These are phyloP conservation scores for Amaranthus cruentus DNA, from an alignment of 148 eudicot species.

Conservation along the genomic window DNA sequence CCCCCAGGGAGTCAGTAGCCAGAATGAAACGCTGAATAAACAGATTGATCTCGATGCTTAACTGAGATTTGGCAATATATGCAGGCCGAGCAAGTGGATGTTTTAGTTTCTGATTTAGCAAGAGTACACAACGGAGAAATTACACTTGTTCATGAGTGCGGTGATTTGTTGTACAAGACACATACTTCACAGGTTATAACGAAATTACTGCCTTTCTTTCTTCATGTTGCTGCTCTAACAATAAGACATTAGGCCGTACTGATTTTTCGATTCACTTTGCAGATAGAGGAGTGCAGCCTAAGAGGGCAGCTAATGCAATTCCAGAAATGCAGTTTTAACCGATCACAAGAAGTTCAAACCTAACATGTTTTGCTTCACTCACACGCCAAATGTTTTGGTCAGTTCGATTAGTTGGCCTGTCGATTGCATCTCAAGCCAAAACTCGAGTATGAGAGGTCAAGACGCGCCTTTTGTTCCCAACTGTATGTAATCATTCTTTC, in stretches of 20 bases:
- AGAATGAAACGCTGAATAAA: neutral
- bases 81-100: conserved; percentile 72
- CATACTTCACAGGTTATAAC: conserved; percentile 44
- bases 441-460: neutral
- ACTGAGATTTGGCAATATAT: conserved; percentile 8
- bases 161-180: conserved; percentile 46
- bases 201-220: neutral
- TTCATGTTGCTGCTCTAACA: neutral
- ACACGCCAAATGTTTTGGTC: neutral
- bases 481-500: conserved; percentile 19
- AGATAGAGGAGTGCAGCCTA: conserved; percentile 72
- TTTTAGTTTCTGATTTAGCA: conserved; percentile 48
- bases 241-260: neutral
- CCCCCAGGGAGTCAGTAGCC: neutral
- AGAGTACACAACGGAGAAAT: conserved; percentile 51
- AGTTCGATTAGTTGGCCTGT: neutral
- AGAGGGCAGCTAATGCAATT: conserved; percentile 63
- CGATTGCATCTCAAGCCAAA: neutral
- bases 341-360: conserved; percentile 6
- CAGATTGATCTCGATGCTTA: neutral
- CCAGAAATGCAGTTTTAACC: conserved; percentile 18
- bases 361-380: neutral
- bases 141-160: conserved; percentile 55
- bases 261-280: conserved; percentile 13
- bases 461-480: neutral